Base-by-base conservation (phyloP, 352 stramenopile species). In the Phytopythium boreale region DNA sequence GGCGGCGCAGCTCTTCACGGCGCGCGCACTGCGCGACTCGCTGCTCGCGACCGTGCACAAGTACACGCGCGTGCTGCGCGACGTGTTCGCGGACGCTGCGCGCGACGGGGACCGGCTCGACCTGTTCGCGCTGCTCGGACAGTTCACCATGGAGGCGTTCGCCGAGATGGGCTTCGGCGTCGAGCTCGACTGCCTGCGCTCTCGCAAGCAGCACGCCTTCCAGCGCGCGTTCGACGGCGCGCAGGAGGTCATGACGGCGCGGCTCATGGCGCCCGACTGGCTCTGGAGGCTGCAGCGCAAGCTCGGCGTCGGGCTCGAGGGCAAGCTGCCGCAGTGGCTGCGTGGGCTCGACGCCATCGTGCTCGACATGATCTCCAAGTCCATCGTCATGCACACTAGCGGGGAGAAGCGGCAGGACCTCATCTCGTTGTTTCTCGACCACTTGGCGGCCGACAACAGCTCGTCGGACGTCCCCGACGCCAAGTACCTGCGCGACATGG, bases 401-500 rank as follows among this genome's bases (percentile, higher is more conserved):
- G 27, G 29, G 8, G 8, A 15, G 9, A n/a, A 51, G 11, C 9
- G 43, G 24, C 22, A 52, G 41, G 59, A 71, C 58, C 49, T 75
- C 43, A 46, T 75, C 8, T 70, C 61, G 22, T 36, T 72, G 7
- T 71, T 72, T 36, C 24, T 77, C 41, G 63, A 74, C 50, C 36
- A 65, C 20, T 34, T 20, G 9, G 49, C 22, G 11, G 24, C 31
- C 8, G 26, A 26, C 20, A 9, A 17, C 27, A 51, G 12, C 41
- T 37, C 10, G 2, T 22, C 14, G 11, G 34, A 52, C 6, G 46
- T 31, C 26, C 29, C 62, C 19, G 61, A 69, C 27, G 56, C 52
- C 20, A 50, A 55, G 8, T 64, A 68, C 29, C 39, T 88, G 39
- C 70, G 75, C 8, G 74, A 87, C 49, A 72, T 89, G 43, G 70